Evolutionary conservation across 2,329 filamentous ascomycete genomes (phyloP).

Genomic region (Botrytis galanthina): DNA sequence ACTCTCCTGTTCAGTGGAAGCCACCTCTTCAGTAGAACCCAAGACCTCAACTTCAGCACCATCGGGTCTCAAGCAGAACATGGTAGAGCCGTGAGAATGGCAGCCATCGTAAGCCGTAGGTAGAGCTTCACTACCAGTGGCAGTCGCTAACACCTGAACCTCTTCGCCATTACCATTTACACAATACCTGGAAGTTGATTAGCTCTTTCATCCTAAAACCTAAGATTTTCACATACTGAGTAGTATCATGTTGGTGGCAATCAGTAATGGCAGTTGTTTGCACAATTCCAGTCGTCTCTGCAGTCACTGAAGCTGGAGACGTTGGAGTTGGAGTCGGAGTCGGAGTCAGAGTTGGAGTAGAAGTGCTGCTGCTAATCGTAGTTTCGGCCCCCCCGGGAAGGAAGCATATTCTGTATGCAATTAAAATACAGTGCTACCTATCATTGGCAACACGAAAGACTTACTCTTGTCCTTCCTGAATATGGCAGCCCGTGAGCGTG

Average conservation of each 20-base stretch:
- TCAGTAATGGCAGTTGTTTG: constrained; percentile 1
- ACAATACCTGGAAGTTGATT: background rate
- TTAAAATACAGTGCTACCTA: background rate
- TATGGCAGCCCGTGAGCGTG: background rate
- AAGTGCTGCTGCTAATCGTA: background rate
- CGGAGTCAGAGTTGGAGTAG: background rate
- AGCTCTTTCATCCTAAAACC: background rate
- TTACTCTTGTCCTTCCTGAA: constrained; percentile 1
- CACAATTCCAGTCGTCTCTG: background rate
- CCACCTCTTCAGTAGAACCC: too few species aligned
- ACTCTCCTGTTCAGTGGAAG: background rate
- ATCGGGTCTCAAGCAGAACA: background rate
- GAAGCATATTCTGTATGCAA: background rate
- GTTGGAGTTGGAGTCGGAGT: background rate
- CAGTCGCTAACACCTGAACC: background rate
- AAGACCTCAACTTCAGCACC: constrained; percentile 1
- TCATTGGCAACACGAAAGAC: background rate
- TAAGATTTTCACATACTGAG: background rate
- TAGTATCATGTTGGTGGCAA: constrained; percentile 1
- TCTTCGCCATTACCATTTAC: constrained; percentile 1
- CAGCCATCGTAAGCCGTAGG: background rate
- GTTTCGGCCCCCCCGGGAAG: background rate
- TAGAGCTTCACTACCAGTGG: background rate
- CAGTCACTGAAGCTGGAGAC: background rate
- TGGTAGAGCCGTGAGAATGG: background rate